Evolutionary conservation across 2,329 filamentous ascomycete genomes (phyloP), one percentile per base, ranked within the genome.

Genomic region (Chaetothyriales sp.): DNA sequence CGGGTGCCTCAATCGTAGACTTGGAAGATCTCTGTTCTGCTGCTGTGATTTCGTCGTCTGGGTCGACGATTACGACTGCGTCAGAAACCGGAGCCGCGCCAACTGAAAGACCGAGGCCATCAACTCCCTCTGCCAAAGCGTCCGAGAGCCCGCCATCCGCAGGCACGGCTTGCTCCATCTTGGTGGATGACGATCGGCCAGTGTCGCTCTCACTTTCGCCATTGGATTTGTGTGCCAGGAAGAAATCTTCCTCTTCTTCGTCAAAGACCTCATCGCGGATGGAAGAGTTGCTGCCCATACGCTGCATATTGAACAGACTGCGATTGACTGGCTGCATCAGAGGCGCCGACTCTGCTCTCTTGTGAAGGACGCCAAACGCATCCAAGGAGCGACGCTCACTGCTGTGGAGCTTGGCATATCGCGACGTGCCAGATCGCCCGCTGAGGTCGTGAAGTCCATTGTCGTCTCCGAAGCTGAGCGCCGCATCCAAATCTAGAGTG

Each of bases 401-500:
- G 52, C 71, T 73, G 57, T 74, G 72, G 66, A 74, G 71, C 32
- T 69, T 65, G 5, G 67, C 65, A 49, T 71, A 68, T 5, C 66
- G 64, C 50, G 64, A 68, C 2, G 62, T 54, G 20, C 49, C 53
- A n/a, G 43, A 46, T 18, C 49, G 49, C 10, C 51, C 43, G 48
- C 47, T 49, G 39, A 22, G 18, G 52, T 60, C 57, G 36, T 57
- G 59, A 19, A 61, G 58, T 18, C 62, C 60, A n/a, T 64, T 63
- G 20, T 56, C 48, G 59, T 68, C 67, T 48, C 69, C 68, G 6
- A 70, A 68, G 0, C 88, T 94, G 1, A 96, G 75, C 22, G 90
- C 92, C 18, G 89, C 90, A 68, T 98, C 92, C 43, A 98, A 72
- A 65, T 98, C 92, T 56, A 98, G 93, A 65, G 95, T 83, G 6